These are phyloP conservation scores for Xylaria curta DNA, from an alignment of 495 filamentous ascomycete genomes.

Conservation along the genomic window DNA sequence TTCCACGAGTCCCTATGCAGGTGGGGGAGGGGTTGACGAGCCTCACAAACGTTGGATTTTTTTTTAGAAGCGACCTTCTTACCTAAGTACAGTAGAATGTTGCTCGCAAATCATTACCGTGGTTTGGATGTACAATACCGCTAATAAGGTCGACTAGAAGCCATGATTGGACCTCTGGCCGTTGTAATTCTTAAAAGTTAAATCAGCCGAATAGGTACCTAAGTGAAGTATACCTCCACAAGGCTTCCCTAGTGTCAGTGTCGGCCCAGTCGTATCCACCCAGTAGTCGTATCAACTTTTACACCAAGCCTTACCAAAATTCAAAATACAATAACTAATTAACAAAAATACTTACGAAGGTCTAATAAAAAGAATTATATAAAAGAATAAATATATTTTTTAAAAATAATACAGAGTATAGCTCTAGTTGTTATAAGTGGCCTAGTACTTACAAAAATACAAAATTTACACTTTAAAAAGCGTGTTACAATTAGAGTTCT, in stretches of 20 bases:
- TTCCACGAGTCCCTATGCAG: neutral
- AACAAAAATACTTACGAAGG: too few relatives aligned
- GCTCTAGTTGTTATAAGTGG: too few relatives aligned
- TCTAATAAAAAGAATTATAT: too few relatives aligned
- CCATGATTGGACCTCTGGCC: neutral
- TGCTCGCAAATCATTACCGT: neutral
- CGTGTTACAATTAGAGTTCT: too few relatives aligned
- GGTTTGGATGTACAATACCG: neutral
- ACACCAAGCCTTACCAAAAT: too few relatives aligned
- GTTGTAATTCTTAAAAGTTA: neutral
- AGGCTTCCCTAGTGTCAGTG: neutral
- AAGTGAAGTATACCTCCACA: neutral
- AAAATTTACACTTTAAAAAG: too few relatives aligned
- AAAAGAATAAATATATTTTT: too few relatives aligned
- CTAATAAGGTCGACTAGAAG: neutral
- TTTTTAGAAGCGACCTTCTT: neutral
- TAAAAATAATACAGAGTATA: too few relatives aligned
- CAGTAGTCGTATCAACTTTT: too few relatives aligned
- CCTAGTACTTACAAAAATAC: too few relatives aligned
- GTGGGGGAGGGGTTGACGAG: constrained; percentile 3
- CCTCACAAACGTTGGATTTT: neutral
- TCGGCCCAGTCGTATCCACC: too few relatives aligned
- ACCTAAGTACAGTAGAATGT: neutral
- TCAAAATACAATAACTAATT: too few relatives aligned
- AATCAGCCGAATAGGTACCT: neutral